A percentile compares a stretch with the other conserved stretches of the same genome.
phyloP scores from a whole-genome alignment of 352 stramenopile species.

The Phytophthora pinifolia region DNA sequence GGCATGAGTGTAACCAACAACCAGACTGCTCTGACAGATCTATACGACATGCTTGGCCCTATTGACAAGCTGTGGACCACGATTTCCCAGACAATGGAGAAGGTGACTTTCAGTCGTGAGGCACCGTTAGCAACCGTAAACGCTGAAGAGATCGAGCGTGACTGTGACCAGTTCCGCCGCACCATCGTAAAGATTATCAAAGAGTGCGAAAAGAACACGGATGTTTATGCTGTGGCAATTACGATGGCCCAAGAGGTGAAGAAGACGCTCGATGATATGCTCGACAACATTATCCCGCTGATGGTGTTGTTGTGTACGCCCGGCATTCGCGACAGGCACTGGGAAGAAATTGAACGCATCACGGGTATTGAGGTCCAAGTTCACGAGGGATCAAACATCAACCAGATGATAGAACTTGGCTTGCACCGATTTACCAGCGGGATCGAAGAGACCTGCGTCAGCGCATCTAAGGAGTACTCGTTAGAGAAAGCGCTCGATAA shows the following conservation, averaged over 20 bases:
- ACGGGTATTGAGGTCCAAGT: slow-evolving; percentile 88
- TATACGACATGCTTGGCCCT: slow-evolving; percentile 79
- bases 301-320: slow-evolving; percentile 93
- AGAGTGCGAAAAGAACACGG: slow-evolving; percentile 89
- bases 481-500: slow-evolving; percentile 92
- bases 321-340: slow-evolving; percentile 91
- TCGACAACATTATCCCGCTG: slow-evolving; percentile 89
- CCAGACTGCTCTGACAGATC: slow-evolving; percentile 63
- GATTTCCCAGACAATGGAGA: slow-evolving; percentile 78
- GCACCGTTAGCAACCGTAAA: slow-evolving; percentile 70
- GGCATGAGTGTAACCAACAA: slow-evolving; percentile 86
- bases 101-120: slow-evolving; percentile 70
- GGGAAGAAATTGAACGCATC: slow-evolving; percentile 90
- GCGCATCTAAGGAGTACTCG: slow-evolving; percentile 93
- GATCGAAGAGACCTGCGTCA: slow-evolving; percentile 94
- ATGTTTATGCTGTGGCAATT: slow-evolving; percentile 77
- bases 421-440: slow-evolving; percentile 81
- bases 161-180: slow-evolving; percentile 87
- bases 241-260: slow-evolving; percentile 83
- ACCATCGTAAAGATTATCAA: slow-evolving; percentile 91
- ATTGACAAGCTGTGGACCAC: slow-evolving; percentile 90
- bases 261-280: slow-evolving; percentile 83
- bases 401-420: slow-evolving; percentile 89
- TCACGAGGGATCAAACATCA: slow-evolving; percentile 91
- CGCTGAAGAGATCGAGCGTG: slow-evolving; percentile 81